These are phyloP conservation scores for Tetracladium maxilliforme DNA, from an alignment of 2,329 filamentous ascomycete species.

Conservation along the genomic window DNA sequence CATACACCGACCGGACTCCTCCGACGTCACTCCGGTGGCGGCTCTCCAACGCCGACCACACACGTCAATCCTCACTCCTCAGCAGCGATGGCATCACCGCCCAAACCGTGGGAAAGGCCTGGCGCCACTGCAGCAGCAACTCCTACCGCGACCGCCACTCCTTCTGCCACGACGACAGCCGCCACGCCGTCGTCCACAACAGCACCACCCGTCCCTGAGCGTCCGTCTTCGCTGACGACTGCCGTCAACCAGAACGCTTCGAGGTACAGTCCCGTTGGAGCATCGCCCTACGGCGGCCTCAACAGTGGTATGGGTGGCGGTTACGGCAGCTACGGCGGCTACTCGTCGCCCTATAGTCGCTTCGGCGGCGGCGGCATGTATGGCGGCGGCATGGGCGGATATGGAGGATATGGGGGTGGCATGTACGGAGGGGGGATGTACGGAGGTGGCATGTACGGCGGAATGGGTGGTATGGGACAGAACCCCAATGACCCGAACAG, in stretches of 20 bases:
- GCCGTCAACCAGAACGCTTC: conserved; percentile 81
- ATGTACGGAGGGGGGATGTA: conserved; percentile 23
- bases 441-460: conserved; percentile 16
- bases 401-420: conserved; percentile 28
- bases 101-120: conserved; percentile 91
- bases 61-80: conserved; percentile 1
- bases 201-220: conserved; percentile 60
- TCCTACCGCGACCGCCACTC: conserved; percentile 23
- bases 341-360: conserved; percentile 18
- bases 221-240: conserved; percentile 63
- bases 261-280: conserved; percentile 55
- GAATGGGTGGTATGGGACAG: conserved; percentile 18
- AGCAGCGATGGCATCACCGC: conserved; percentile 67
- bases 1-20: too few species aligned
- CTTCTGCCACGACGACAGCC: conserved; percentile 21
- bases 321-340: conserved; percentile 33
- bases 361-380: conserved; percentile 25
- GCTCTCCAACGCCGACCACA: too few species aligned
- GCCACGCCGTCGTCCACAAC: conserved; percentile 18
- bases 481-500: conserved; percentile 84
- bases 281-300: conserved; percentile 38
- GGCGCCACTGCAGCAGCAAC: conserved; percentile 33
- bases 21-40: too few species aligned
- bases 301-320: conserved; percentile 22
- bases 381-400: conserved; percentile 28